These are phyloP conservation scores for Lanzia echinophila DNA, from an alignment of 2,329 filamentous ascomycete genomes.

Conservation along the genomic window DNA sequence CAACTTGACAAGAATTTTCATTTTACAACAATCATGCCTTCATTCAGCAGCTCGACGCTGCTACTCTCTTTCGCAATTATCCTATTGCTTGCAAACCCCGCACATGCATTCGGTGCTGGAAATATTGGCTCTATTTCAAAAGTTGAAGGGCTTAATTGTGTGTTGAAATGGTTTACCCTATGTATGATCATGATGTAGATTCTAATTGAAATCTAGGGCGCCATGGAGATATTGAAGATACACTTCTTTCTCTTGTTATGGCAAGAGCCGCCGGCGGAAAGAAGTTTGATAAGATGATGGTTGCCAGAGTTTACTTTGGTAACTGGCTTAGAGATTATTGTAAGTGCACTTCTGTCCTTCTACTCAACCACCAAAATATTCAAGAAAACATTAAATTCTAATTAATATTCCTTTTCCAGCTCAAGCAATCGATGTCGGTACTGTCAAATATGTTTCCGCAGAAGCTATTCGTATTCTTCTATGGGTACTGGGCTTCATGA, in stretches of 20 bases:
- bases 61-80: constrained; percentile 45
- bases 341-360: constrained; percentile 12
- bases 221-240: constrained; percentile 90
- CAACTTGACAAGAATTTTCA: constrained; percentile 1
- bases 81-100: constrained; percentile 59
- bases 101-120: constrained; percentile 76
- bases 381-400: neutral
- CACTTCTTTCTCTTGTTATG: constrained; percentile 64
- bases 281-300: constrained; percentile 82
- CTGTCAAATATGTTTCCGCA: constrained; percentile 81
- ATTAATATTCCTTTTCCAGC: constrained; percentile 30
- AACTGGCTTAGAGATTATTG: constrained; percentile 93
- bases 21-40: constrained; percentile 22
- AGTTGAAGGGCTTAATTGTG: constrained; percentile 78
- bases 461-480: constrained; percentile 87
- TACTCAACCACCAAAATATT: neutral
- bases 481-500: constrained; percentile 85
- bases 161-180: constrained; percentile 24
- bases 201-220: constrained; percentile 46
- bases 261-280: constrained; percentile 58
- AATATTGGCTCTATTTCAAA: constrained; percentile 79
- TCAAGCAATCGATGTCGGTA: constrained; percentile 88
- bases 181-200: neutral
- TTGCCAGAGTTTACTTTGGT: constrained; percentile 89
- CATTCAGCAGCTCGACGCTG: constrained; percentile 22